These are phyloP conservation scores for Ploettnerulaceae sp. DNA, from an alignment of 2,329 filamentous ascomycete species.

Conservation along the genomic window DNA sequence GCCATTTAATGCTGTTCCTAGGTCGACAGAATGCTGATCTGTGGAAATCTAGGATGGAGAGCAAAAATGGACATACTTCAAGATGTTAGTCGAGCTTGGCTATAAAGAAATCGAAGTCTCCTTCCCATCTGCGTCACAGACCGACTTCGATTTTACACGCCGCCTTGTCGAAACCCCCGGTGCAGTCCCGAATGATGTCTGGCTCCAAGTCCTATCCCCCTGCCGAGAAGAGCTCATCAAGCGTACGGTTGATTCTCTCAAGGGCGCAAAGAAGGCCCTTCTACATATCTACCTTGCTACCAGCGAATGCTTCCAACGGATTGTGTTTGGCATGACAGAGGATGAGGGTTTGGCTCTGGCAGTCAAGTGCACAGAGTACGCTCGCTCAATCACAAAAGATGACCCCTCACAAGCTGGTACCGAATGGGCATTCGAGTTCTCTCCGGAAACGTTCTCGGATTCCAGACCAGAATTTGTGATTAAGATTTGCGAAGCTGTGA, in stretches of 20 bases:
- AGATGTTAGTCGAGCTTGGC: constrained; percentile 85
- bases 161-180: constrained; percentile 81
- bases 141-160: constrained; percentile 92
- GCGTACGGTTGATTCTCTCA: constrained; percentile 82
- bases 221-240: constrained; percentile 88
- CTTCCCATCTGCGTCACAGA: constrained; percentile 90
- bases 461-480: constrained; percentile 79
- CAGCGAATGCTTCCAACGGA: constrained; percentile 87
- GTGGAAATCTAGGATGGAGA: constrained; percentile 65
- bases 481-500: constrained; percentile 85
- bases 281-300: constrained; percentile 95
- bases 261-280: constrained; percentile 87
- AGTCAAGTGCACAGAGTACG: constrained; percentile 79
- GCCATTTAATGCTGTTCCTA: neutral
- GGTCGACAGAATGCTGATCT: neutral
- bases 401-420: constrained; percentile 53
- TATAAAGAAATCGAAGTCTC: constrained; percentile 98
- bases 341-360: constrained; percentile 78
- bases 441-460: constrained; percentile 86
- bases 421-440: constrained; percentile 77
- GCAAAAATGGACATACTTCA: constrained; percentile 93
- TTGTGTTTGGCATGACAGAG: constrained; percentile 85
- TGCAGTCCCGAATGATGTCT: constrained; percentile 81
- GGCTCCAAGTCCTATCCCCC: constrained; percentile 85
- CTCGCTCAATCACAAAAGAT: constrained; percentile 84